These are phyloP conservation scores for Echinosophora koreensis DNA, from an alignment of 306 rosid genomes.

Conservation along the genomic window DNA sequence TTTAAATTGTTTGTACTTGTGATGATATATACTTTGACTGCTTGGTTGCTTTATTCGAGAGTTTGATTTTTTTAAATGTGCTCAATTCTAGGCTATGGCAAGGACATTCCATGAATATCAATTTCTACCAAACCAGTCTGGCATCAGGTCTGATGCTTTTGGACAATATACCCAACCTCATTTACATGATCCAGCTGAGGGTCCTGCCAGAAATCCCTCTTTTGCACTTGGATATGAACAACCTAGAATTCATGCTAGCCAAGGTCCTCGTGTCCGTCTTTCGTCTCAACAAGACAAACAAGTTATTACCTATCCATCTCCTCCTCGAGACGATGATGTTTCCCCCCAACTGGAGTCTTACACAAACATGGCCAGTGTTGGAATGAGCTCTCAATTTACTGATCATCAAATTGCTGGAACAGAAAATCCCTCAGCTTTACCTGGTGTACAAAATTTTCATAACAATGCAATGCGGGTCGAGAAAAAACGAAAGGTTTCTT, in stretches of 20 bases:
- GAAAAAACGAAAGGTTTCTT: conserved; percentile 82
- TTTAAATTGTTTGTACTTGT: conserved; percentile 15
- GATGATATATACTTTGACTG: conserved; percentile 15
- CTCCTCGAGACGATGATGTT: conserved; percentile 61
- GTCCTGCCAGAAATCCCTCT: conserved; percentile 66
- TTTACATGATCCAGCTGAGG: conserved; percentile 70
- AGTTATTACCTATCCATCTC: conserved; percentile 61
- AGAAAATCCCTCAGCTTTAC: conserved; percentile 59
- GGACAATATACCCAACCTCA: conserved; percentile 73
- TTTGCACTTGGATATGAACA: conserved; percentile 69
- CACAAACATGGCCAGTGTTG: conserved; percentile 49
- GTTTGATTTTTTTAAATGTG: conserved; percentile 48
- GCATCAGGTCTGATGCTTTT: conserved; percentile 64
- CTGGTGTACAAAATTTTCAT: conserved; percentile 63
- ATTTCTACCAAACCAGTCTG: conserved; percentile 66
- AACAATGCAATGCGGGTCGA: conserved; percentile 63
- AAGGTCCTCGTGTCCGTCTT: conserved; percentile 74
- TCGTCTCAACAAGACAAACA: conserved; percentile 74
- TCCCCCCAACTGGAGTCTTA: conserved; percentile 59
- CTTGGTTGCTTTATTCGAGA: conserved; percentile 38
- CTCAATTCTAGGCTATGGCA: conserved; percentile 67
- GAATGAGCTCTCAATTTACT: conserved; percentile 62
- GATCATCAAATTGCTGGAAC: conserved; percentile 61
- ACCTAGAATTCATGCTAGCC: conserved; percentile 65
- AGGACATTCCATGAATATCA: conserved; percentile 75